These are phyloP conservation scores for Lunasporangiospora selenospora DNA, from an alignment of 192 early-diverging fungal species.

Conservation along the genomic window DNA sequence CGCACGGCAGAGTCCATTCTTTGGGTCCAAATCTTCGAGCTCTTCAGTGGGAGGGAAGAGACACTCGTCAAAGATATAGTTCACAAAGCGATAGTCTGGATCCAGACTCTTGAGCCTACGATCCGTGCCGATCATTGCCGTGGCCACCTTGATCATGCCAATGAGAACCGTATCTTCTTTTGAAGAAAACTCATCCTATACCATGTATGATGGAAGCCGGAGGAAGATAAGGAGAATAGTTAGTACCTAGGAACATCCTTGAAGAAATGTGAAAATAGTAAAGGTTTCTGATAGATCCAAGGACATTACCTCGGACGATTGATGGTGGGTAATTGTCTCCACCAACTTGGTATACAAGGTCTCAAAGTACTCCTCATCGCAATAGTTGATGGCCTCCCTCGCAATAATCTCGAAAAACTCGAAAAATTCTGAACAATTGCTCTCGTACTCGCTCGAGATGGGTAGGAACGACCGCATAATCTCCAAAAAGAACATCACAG, in stretches of 20 bases:
- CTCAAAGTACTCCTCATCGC: constrained; percentile 16
- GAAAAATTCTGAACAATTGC: constrained; percentile 40
- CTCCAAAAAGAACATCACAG: constrained; percentile 43
- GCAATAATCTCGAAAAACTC: constrained; percentile 38
- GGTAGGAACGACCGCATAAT: constrained; percentile 41
- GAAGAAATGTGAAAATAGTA: too few relatives aligned
- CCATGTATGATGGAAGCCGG: too few relatives aligned
- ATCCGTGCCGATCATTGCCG: constrained; percentile 36
- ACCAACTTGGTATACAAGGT: constrained; percentile 19
- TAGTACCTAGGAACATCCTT: too few relatives aligned
- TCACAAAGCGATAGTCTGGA: constrained; percentile 14
- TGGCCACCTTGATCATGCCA: constrained; percentile 49
- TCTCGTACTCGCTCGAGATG: constrained; percentile 32
- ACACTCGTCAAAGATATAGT: constrained; percentile 52
- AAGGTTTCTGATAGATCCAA: too few relatives aligned
- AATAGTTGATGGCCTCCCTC: constrained; percentile 23
- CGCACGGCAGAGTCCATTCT: constrained; percentile 7
- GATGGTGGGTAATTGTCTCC: constrained; percentile 28
- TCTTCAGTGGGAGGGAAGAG: constrained; percentile 24
- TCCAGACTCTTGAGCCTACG: constrained; percentile 27
- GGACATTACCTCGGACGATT: constrained; percentile 23
- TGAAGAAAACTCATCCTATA: too few relatives aligned
- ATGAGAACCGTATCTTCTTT: constrained; percentile 50
- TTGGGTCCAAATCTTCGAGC: neutral
- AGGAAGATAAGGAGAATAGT: too few relatives aligned